These are phyloP conservation scores for Dissoconium aciculare DNA, from an alignment of 2,329 filamentous ascomycete genomes.

Conservation along the genomic window DNA sequence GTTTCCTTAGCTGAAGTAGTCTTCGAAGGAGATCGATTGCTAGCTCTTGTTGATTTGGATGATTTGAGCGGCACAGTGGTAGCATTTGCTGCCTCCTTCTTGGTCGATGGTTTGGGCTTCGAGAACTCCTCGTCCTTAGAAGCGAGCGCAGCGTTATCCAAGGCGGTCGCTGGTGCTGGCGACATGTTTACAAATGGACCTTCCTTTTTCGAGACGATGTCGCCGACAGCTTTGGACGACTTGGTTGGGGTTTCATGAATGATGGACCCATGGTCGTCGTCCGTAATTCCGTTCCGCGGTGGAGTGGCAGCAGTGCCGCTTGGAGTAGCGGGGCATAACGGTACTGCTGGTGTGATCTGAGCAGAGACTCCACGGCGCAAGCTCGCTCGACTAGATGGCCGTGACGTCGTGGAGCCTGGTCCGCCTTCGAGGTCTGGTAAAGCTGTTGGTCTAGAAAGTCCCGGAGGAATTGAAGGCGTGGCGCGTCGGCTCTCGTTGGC, in stretches of 20 bases:
- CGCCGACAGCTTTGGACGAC: conserved; percentile 5
- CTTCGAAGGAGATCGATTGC: conserved; percentile 7
- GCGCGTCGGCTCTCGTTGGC: conserved; percentile 26
- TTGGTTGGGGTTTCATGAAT: conserved; percentile 14
- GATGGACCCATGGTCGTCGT: conserved; percentile 17
- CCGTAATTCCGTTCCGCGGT: conserved; percentile 25
- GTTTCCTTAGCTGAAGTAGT: too few relatives aligned
- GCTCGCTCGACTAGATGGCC: conserved; percentile 24
- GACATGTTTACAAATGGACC: too few relatives aligned
- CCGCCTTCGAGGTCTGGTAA: conserved; percentile 17
- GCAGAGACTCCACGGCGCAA: conserved; percentile 17
- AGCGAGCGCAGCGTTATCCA: neutral
- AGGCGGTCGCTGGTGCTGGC: too few relatives aligned
- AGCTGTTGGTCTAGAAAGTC: conserved; percentile 23
- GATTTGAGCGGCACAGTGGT: neutral
- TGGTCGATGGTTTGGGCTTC: neutral
- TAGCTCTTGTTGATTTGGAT: conserved; percentile 1
- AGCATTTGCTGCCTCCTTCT: neutral
- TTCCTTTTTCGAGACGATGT: conserved; percentile 1
- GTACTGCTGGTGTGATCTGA: conserved; percentile 24
- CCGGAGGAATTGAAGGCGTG: conserved; percentile 33
- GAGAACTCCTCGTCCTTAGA: too few relatives aligned
- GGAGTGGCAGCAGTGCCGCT: conserved; percentile 28
- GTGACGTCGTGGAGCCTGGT: conserved; percentile 15
- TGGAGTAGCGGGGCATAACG: too few relatives aligned